phyloP scores from a whole-genome alignment of 2,329 filamentous ascomycete genomes.

The Leptosphaerulina australis region DNA sequence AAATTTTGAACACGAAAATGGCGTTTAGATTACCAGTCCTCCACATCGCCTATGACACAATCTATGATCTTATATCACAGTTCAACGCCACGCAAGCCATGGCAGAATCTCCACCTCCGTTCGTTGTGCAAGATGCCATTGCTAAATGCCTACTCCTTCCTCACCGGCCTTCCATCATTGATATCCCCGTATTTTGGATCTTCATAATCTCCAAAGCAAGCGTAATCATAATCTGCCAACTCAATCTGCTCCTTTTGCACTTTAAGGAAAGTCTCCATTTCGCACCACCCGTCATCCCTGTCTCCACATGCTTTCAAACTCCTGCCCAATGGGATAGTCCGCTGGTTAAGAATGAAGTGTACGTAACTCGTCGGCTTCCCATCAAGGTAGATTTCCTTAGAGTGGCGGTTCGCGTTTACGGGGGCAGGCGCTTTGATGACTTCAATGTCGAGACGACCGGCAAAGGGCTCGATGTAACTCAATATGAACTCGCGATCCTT shows the following conservation, averaged over 20 bases:
- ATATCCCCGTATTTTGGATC: conserved; percentile 57
- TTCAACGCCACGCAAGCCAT: not conserved
- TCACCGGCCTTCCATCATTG: conserved; percentile 57
- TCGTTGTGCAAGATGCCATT: not conserved
- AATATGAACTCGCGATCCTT: conserved; percentile 67
- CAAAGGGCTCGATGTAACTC: conserved; percentile 73
- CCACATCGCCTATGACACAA: not conserved
- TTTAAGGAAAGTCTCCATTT: conserved; percentile 69
- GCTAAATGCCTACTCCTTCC: conserved; percentile 8
- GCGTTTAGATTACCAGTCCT: not conserved
- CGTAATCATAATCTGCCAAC: conserved; percentile 66
- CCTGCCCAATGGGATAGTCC: conserved; percentile 70
- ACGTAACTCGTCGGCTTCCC: conserved; percentile 69
- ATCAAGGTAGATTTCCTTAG: conserved; percentile 54
- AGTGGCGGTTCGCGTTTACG: conserved; percentile 47
- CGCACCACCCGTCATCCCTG: conserved; percentile 77
- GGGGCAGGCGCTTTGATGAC: conserved; percentile 71
- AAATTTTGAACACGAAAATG: too few relatives aligned
- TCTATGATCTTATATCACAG: not conserved
- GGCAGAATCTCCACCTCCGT: not conserved
- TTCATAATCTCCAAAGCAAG: conserved; percentile 67
- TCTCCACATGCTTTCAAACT: conserved; percentile 70
- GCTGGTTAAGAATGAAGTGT: conserved; percentile 76
- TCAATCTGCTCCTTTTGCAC: conserved; percentile 65
- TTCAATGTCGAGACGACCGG: conserved; percentile 74